phyloP scores from a whole-genome alignment of 2,329 filamentous ascomycete genomes.

The Trichoderma polysporum region DNA sequence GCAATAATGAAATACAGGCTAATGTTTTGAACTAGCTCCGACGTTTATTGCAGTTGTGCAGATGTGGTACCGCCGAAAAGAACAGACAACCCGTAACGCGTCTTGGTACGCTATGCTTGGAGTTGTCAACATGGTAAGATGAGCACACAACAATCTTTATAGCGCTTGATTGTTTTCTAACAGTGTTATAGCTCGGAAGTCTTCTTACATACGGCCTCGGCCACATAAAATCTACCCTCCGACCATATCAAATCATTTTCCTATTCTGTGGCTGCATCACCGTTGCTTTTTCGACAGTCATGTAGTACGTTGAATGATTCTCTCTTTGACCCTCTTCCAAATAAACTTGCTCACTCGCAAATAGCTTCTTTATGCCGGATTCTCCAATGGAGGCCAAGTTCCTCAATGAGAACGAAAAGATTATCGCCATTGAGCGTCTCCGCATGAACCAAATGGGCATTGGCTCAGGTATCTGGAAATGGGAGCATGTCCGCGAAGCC shows the following conservation, averaged over 20 bases:
- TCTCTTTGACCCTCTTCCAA: background rate
- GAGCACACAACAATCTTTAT: background rate
- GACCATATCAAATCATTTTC: slow-evolving; percentile 44
- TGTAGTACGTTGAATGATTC: slow-evolving; percentile 40
- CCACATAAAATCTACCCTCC: slow-evolving; percentile 31
- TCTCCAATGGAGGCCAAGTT: slow-evolving; percentile 61
- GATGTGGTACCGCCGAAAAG: slow-evolving; percentile 38
- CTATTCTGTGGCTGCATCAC: slow-evolving; percentile 40
- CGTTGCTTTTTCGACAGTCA: slow-evolving; percentile 46
- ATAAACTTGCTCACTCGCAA: slow-evolving; percentile 28
- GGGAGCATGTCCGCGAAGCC: slow-evolving; percentile 43
- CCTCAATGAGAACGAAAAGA: slow-evolving; percentile 54
- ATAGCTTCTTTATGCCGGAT: slow-evolving; percentile 57
- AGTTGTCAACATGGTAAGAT: slow-evolving; percentile 33
- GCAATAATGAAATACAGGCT: no score
- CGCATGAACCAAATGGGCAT: slow-evolving; percentile 51
- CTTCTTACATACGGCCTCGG: slow-evolving; percentile 34
- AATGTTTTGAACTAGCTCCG: slow-evolving; percentile 25
- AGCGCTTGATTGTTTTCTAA: background rate
- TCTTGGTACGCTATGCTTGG: slow-evolving; percentile 37
- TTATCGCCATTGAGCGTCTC: slow-evolving; percentile 57
- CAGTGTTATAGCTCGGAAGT: slow-evolving; percentile 28
- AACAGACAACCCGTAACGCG: slow-evolving; percentile 35
- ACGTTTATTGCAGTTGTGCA: slow-evolving; percentile 35
- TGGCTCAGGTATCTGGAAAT: slow-evolving; percentile 40